Evolutionary conservation across 345 rosid genomes (phyloP).

Genomic region (Brassica cretica): DNA sequence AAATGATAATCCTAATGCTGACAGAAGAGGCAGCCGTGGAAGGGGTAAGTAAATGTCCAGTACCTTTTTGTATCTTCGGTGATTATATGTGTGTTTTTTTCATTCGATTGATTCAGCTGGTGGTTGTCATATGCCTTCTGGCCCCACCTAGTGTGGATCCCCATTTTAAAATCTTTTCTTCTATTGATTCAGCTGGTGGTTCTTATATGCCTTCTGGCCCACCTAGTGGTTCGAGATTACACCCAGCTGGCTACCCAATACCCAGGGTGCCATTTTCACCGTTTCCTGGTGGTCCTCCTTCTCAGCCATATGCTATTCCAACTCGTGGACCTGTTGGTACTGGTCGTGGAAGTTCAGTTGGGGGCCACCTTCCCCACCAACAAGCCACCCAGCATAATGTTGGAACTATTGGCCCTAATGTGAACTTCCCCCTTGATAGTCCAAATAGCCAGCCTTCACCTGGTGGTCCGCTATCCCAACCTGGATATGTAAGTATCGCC

Average conservation of each 20-base stretch:
- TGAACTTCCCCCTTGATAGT: slow-evolving; percentile 79
- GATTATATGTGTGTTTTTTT: slow-evolving; percentile 2
- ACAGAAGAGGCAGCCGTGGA: slow-evolving; percentile 81
- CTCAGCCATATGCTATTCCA: slow-evolving; percentile 97
- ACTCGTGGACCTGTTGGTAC: slow-evolving; percentile 95
- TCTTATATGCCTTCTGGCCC: slow-evolving; percentile 75
- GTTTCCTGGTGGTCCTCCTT: slow-evolving; percentile 77
- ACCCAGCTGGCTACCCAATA: slow-evolving; percentile 85
- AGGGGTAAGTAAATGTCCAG: slow-evolving; percentile 68
- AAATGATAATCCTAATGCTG: slow-evolving; percentile 70
- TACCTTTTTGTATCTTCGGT: slow-evolving; percentile 16
- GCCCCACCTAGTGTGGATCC: background rate
- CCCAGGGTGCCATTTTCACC: slow-evolving; percentile 81
- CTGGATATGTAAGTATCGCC: slow-evolving; percentile 85
- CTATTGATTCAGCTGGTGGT: slow-evolving; percentile 48
- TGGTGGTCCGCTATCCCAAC: slow-evolving; percentile 90
- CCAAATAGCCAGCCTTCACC: slow-evolving; percentile 91
- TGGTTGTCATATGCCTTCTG: slow-evolving; percentile 47
- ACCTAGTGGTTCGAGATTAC: slow-evolving; percentile 85
- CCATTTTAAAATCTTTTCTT: background rate
- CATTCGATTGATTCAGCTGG: slow-evolving; percentile 22
- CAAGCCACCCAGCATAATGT: slow-evolving; percentile 73
- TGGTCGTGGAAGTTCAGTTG: slow-evolving; percentile 89
- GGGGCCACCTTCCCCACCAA: slow-evolving; percentile 85
- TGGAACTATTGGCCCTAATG: slow-evolving; percentile 79